Evolutionary conservation across 1,284 basidiomycete species (phyloP).

Genomic region (Malassezia sympodialis): DNA sequence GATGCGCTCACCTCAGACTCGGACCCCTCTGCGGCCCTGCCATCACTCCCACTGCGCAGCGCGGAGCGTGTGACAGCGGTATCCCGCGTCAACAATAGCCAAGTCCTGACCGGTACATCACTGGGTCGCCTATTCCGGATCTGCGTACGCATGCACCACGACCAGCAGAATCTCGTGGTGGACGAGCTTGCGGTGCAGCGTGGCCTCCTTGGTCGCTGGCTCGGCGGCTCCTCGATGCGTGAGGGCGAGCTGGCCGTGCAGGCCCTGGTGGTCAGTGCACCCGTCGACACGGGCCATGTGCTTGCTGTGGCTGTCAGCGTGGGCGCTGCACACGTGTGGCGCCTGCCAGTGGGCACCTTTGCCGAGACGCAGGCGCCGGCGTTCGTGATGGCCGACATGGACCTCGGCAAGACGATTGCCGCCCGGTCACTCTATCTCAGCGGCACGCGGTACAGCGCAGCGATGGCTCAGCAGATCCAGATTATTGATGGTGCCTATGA

Average conservation of each 20-base stretch:
- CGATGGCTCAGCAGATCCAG: conserved; percentile 20
- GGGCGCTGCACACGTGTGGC: conserved; percentile 39
- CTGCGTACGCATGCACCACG: conserved; percentile 8
- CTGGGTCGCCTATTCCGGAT: conserved; percentile 10
- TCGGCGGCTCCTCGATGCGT: conserved; percentile 22
- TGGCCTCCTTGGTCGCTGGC: conserved; percentile 34
- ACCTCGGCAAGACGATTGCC: conserved; percentile 5
- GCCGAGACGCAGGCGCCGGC: conserved; percentile 39
- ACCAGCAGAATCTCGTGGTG: conserved; percentile 1
- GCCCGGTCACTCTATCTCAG: conserved; percentile 23
- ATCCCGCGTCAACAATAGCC: conserved; percentile 12
- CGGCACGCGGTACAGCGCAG: conserved; percentile 29
- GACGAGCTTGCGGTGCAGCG: conserved; percentile 26
- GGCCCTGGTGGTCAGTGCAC: not conserved
- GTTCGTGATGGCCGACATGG: conserved; percentile 22
- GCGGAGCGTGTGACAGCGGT: conserved; percentile 4
- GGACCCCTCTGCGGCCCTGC: too few species aligned
- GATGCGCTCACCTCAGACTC: conserved; percentile 5
- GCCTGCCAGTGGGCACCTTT: conserved; percentile 23
- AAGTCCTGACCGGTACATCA: conserved; percentile 9
- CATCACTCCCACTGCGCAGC: conserved; percentile 3
- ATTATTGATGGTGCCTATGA: conserved; percentile 20
- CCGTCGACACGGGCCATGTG: conserved; percentile 9
- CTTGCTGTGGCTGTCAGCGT: conserved; percentile 34
- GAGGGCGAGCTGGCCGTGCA: conserved; percentile 26